phyloP scores from a whole-genome alignment of 2,329 filamentous ascomycete species.

The Alternaria brassicicola region DNA sequence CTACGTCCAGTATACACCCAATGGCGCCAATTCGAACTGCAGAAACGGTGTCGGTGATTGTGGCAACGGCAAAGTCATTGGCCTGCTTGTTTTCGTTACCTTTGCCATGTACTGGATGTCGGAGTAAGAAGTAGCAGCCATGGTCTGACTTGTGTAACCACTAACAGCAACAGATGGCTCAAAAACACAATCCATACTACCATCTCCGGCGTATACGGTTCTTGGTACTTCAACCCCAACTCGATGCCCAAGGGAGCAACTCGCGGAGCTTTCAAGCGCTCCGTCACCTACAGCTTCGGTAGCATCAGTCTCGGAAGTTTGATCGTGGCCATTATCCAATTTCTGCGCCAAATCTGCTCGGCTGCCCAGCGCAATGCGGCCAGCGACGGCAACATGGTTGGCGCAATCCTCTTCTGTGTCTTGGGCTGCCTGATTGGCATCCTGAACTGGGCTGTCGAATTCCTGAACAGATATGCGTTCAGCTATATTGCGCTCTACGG shows the following conservation, averaged over 20 bases:
- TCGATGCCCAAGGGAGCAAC: conserved; percentile 79
- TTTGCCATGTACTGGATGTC: conserved; percentile 95
- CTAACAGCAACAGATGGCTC: conserved; percentile 61
- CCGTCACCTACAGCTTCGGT: conserved; percentile 89
- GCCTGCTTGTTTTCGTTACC: conserved; percentile 82
- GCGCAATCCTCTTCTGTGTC: conserved; percentile 71
- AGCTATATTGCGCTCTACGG: conserved; percentile 93
- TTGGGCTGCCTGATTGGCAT: conserved; percentile 77
- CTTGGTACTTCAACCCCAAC: conserved; percentile 84
- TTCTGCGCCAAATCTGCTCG: conserved; percentile 79
- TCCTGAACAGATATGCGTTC: conserved; percentile 92
- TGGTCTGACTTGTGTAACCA: conserved; percentile 56
- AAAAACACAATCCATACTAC: conserved; percentile 93
- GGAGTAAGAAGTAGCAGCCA: conserved; percentile 55
- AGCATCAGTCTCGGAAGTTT: conserved; percentile 87
- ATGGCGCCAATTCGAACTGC: conserved; percentile 61
- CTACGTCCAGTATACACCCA: conserved; percentile 82
- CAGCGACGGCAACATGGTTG: conserved; percentile 71
- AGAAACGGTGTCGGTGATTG: conserved; percentile 65
- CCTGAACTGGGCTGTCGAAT: conserved; percentile 83
- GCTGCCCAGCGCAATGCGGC: conserved; percentile 72
- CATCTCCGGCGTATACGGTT: conserved; percentile 86
- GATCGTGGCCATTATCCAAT: conserved; percentile 84
- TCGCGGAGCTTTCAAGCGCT: conserved; percentile 78
- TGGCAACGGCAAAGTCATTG: conserved; percentile 77